Evolutionary conservation across 768 basidiomycete species (phyloP).

Genomic region (Mycena alexandri): DNA sequence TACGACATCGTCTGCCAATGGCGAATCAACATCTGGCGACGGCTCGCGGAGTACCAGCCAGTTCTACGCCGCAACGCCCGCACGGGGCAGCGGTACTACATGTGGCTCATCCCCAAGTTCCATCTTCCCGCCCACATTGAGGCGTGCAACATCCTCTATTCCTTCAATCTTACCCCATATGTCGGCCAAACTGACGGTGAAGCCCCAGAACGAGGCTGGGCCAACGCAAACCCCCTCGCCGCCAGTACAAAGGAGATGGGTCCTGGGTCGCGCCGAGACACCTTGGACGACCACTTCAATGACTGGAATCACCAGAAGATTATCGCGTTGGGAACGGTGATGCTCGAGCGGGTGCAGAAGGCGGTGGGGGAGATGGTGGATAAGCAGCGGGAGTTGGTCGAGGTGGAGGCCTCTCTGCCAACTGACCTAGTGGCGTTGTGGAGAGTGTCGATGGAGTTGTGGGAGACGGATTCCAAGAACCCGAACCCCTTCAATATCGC

Average conservation of each 20-base stretch:
- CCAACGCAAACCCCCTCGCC: background rate
- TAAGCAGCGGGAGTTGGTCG: background rate
- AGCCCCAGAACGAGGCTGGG: conserved; percentile 1
- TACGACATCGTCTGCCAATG: conserved; percentile 43
- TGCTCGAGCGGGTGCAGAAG: background rate
- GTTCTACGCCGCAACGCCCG: conserved; percentile 2
- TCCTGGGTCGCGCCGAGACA: background rate
- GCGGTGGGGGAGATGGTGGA: conserved; percentile 4
- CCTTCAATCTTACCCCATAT: background rate
- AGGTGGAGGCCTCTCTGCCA: background rate
- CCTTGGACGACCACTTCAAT: conserved; percentile 7
- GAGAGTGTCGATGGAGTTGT: background rate
- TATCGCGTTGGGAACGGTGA: background rate
- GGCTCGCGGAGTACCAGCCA: conserved; percentile 26
- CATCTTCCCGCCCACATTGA: background rate
- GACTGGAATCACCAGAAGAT: conserved; percentile 8
- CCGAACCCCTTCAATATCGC: background rate
- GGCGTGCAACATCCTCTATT: background rate
- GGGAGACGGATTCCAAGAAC: background rate
- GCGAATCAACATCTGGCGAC: conserved; percentile 31
- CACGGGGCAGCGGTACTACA: conserved; percentile 1
- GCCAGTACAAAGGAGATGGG: conserved; percentile 8
- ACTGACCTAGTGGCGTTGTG: background rate
- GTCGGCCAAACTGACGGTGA: background rate
- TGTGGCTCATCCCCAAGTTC: conserved; percentile 8